Evolutionary conservation across 371 early-diverging fungal genomes (phyloP), one percentile per base, ranked within the genome.

Genomic region (Actinomortierella ambigua): DNA sequence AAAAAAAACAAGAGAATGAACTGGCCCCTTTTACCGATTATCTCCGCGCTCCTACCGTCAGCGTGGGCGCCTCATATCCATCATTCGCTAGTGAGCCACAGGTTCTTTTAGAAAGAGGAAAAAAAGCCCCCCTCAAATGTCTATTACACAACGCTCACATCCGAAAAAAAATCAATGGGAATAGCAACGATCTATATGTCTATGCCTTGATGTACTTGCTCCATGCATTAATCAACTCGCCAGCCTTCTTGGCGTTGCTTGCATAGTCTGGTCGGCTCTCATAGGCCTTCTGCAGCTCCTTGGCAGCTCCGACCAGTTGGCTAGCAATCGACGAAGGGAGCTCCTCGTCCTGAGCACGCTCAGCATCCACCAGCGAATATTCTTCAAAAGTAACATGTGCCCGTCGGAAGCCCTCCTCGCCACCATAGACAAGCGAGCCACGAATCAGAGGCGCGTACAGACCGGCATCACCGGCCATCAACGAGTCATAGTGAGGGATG

Each of bases 331-430:
- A 67, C 52, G 55, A 56, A 14, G 63, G 52, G 54, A 71, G 60
- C 0, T 63, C 67, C 51, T 50, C 50, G 27, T 57, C 57, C 46
- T 69, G 34, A 34, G 34, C 59, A 15, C 67, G 55, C 51, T 71
- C 73, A 18, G 63, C 66, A 39, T 73, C 68, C 29, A 73, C 63
- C 63, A 73, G 42, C 51, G 67, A 14, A 46, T 52, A 67, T 29
- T 73, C 75, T n/a, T 73, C 75, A 67, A 73, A 67, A 11, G 75
- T 67, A 20, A 63, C 58, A 1, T 52, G 14, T 0, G 75, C 75
- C 49, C 68, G 66, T 55, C 75, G 59, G 50, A 66, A 26, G 20
- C 75, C 75, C 26, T 73, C 75, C 41, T 73, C 75, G 22, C 64
- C 58, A 2, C 67, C 67, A 23, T 60, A 67, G 48, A 53, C 18